Evolutionary conservation across 2,329 filamentous ascomycete species (phyloP).

Genomic region (Xylaria sp.): DNA sequence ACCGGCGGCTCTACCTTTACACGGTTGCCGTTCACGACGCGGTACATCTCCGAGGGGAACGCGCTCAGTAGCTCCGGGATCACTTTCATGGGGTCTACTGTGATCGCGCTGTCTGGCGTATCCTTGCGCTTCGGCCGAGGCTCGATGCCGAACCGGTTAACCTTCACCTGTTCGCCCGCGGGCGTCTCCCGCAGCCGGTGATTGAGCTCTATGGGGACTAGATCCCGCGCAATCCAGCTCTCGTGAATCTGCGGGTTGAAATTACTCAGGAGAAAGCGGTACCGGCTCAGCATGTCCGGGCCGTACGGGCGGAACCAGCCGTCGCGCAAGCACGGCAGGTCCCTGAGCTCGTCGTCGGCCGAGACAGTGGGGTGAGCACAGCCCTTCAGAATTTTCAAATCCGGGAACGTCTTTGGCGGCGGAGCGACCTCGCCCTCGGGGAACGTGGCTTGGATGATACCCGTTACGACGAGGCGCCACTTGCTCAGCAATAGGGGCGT

Average conservation of each 20-base stretch:
- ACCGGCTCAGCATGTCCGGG: conserved; percentile 33
- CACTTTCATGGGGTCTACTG: conserved; percentile 37
- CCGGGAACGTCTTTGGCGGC: conserved; percentile 34
- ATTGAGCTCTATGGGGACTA: conserved; percentile 41
- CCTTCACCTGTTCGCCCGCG: not conserved
- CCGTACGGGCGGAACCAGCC: conserved; percentile 41
- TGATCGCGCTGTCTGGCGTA: conserved; percentile 22
- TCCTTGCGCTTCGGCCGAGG: conserved; percentile 28
- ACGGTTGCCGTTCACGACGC: conserved; percentile 16
- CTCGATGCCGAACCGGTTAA: conserved; percentile 26
- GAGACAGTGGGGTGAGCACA: conserved; percentile 35
- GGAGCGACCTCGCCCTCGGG: conserved; percentile 28
- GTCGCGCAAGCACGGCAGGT: conserved; percentile 31
- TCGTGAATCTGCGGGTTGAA: conserved; percentile 39
- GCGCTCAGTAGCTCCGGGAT: conserved; percentile 35
- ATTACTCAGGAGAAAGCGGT: conserved; percentile 37
- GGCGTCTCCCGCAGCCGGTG: conserved; percentile 33
- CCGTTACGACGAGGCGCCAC: conserved; percentile 38
- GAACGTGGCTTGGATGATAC: conserved; percentile 33
- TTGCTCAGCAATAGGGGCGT: conserved; percentile 34
- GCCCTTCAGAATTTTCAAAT: conserved; percentile 23
- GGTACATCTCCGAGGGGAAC: conserved; percentile 31
- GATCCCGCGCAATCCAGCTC: conserved; percentile 38
- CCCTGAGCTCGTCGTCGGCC: conserved; percentile 27
- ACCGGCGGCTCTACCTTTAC: conserved; percentile 25